Evolutionary conservation across 2,329 filamentous ascomycete species (phyloP), one percentile per base, ranked within the genome.

Genomic region (Arachnomyces sp.): DNA sequence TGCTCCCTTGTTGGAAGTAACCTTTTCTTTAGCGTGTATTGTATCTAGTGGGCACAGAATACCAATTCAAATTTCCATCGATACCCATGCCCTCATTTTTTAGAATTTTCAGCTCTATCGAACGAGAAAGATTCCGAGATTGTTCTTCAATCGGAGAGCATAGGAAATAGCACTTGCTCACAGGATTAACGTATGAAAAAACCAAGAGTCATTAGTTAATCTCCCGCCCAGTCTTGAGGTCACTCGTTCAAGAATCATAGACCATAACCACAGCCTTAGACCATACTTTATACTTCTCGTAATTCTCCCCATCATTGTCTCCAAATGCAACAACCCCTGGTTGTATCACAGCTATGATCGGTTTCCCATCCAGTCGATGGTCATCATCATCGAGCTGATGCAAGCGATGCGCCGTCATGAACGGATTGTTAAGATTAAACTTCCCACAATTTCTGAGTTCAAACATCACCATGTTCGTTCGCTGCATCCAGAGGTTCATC

Each of bases 341-440:
- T 11, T 54, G 50, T 4, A 53, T 39, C 6, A 50, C 17, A 1
- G 48, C 40, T 13, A 49, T 28, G 2, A 48, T 39, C 12, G 20
- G 14, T 6, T 43, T 40, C 9, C 51, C 45, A 31, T 53, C 49
- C 1, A 50, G 35, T 14, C 35, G 28, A 2, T 14, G 31, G 32
- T 54, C 50, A 9, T 49, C 49, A 4, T 49, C 49, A 16, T 50
- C 49, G 2, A 48, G 43, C 7, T 49, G 45, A n/a, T 51, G 49
- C 1, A 51, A 31, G 8, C 44, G 38, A 36, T 55, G 50, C 4
- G 51, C 50, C 28, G 33, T 41, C 41, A 50, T 46, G 1, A 35
- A n/a, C 2, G 37, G 33, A n/a, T 33, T 14, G 1, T 20, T 13
- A 7, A 33, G 37, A 44, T 30, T 20, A 29, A 36, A 44, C 14